Conservation (phyloP, 2,329 filamentous ascomycete species). For the Orbilia ellipsospora region DNA sequence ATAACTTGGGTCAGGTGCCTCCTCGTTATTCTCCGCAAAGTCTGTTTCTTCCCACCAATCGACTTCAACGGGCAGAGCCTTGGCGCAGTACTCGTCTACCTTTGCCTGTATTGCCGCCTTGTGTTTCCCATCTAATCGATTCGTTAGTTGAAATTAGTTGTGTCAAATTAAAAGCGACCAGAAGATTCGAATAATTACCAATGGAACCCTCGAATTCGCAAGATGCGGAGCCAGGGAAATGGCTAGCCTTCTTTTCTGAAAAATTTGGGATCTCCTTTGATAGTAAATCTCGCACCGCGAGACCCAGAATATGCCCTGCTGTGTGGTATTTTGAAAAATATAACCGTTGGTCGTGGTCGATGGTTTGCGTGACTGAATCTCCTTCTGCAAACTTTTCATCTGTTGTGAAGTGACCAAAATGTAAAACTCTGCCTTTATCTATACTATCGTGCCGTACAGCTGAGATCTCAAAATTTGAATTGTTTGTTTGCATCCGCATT, state of each 20-base stretch:
- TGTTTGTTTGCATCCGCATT: conserved; percentile 63
- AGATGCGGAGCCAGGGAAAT: conserved; percentile 74
- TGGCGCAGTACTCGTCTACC: too few relatives aligned
- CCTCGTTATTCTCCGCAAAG: too few relatives aligned
- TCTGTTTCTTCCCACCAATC: too few relatives aligned
- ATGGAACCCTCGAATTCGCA: conserved; percentile 77
- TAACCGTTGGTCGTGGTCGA: too few relatives aligned
- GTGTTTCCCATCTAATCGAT: too few relatives aligned
- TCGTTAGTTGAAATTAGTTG: too few relatives aligned
- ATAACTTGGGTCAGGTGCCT: conserved; percentile 65
- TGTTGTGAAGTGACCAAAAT: conserved; percentile 71
- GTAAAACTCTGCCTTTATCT: conserved; percentile 70
- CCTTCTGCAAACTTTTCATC: conserved; percentile 62
- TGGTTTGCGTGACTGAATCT: conserved; percentile 62
- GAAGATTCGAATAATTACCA: conserved; percentile 57
- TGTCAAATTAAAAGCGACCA: too few relatives aligned
- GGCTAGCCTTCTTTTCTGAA: conserved; percentile 76
- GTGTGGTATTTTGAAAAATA: conserved; percentile 76
- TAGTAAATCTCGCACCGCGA: conserved; percentile 72
- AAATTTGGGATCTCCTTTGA: conserved; percentile 68
- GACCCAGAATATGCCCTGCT: conserved; percentile 77
- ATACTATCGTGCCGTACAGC: conserved; percentile 70
- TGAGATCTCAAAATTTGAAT: conserved; percentile 66
- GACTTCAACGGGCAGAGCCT: too few relatives aligned
- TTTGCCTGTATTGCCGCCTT: too few relatives aligned